Conservation (phyloP, 2,329 filamentous ascomycete species). For the Fusarium sp. region DNA sequence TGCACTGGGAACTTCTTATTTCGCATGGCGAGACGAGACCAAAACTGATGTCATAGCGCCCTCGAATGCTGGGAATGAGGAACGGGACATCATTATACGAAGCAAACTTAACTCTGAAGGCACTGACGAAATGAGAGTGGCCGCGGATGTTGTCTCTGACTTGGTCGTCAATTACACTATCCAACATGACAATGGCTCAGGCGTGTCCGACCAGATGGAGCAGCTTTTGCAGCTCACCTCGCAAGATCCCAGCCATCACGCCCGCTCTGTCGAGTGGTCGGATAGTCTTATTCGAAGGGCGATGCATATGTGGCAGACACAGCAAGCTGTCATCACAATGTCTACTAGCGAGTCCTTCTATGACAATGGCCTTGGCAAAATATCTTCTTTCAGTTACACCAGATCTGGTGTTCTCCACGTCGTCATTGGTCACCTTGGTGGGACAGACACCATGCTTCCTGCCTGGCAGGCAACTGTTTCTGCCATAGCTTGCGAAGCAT, state of each 20-base stretch:
- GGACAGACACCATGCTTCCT: not conserved
- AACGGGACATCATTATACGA: not conserved
- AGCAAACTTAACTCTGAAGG: not conserved
- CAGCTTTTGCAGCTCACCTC: not conserved
- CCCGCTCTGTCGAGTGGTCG: not conserved
- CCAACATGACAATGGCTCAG: not conserved
- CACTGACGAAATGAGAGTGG: not conserved
- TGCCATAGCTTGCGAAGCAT: not conserved
- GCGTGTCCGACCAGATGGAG: not conserved
- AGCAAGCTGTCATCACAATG: not conserved
- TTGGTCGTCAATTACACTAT: not conserved
- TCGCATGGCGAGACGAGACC: not conserved
- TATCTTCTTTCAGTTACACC: not conserved
- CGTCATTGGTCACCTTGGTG: not conserved
- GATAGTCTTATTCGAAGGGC: not conserved
- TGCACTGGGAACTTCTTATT: not conserved
- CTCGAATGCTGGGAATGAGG: not conserved
- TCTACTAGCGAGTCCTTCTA: slow-evolving; percentile 1
- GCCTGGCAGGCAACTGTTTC: not conserved
- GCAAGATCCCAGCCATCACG: not conserved
- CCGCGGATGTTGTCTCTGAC: not conserved
- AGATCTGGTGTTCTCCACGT: not conserved
- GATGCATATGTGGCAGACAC: not conserved
- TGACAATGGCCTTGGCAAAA: not conserved
- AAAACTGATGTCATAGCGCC: not conserved